Evolutionary conservation across 2,329 filamentous ascomycete genomes (phyloP), one percentile per base, ranked within the genome.

Genomic region (Thielaviopsis euricoi): DNA sequence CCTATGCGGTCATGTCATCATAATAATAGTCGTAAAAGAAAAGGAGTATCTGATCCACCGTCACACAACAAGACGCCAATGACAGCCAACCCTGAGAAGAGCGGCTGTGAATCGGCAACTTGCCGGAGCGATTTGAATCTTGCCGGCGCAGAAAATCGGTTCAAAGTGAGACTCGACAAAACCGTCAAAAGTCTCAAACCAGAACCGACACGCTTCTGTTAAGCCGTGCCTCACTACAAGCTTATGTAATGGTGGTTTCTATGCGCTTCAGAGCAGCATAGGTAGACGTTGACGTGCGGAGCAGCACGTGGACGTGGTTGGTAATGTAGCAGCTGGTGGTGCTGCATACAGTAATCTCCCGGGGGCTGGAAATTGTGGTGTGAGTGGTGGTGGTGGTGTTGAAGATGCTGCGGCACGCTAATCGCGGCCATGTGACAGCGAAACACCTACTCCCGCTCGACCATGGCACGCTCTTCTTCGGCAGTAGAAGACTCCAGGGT

Each of bases 361-460:
- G 37, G 37, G 2, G 37, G 37, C 13, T 43, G 17, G 37, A 17
- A n/a, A 26, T 29, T 23, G 6, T 52, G 51, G 7, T 52, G 51
- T 25, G 25, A 9, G 1, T 26, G 51, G 9, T 52, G 51, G 6
- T 43, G 19, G 19, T 51, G 23, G 13, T 52, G 48, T 7, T 57
- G 26, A 10, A 46, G 37, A n/a, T 57, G 55, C 7, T 37, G 55
- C 9, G 26, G 55, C 26, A 40, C 50, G n/a, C 26, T 40, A 5
- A 52, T 33, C 25, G 51, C 17, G 23, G 29, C 51, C 51, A 19
- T 52, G 23, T 57, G 58, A 43, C 37, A 54, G 37, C 55, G 58
- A 43, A 40, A 23, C 51, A 50, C 43, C 58, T 60, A 60, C 19
- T 57, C 54, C 40, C 54, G 54, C 43, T 60, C 51, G 19, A 49